Evolutionary conservation across 148 eudicot genomes (phyloP).

Genomic region (Nepenthes mirabilis): DNA sequence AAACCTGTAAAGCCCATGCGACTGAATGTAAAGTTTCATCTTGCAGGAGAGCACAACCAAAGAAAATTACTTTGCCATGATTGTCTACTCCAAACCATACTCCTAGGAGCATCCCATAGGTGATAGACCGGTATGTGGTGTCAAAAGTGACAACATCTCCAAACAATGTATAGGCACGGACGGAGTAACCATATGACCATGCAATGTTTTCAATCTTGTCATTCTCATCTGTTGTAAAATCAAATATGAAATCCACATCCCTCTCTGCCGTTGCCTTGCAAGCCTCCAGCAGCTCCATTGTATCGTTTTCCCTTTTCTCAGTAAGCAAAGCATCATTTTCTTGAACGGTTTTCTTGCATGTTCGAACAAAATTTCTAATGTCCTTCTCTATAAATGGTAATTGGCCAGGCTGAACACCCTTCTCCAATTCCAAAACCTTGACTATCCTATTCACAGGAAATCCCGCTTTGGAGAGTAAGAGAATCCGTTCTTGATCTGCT

Average conservation of each 20-base stretch:
- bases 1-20: constrained; percentile 69
- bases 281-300: constrained; percentile 45
- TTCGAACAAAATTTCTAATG: constrained; percentile 55
- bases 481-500: constrained; percentile 59
- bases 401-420: constrained; percentile 55
- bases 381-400: constrained; percentile 63
- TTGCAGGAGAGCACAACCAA: constrained; percentile 54
- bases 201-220: constrained; percentile 53
- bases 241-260: constrained; percentile 44
- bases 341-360: constrained; percentile 45
- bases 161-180: constrained; percentile 32
- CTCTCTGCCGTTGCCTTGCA: constrained; percentile 36
- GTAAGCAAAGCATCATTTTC: constrained; percentile 39
- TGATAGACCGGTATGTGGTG: constrained; percentile 46
- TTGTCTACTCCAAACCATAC: constrained; percentile 57
- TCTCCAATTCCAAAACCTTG: constrained; percentile 54
- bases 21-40: constrained; percentile 42
- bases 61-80: constrained; percentile 39
- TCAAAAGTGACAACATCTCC: constrained; percentile 58
- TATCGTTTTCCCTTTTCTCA: constrained; percentile 51
- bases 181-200: constrained; percentile 53
- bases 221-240: constrained; percentile 33
- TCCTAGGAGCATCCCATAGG: constrained; percentile 53
- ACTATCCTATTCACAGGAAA: constrained; percentile 55
- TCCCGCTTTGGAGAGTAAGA: constrained; percentile 62